Conservation (phyloP, 257 asterid genomes). For the Anisodus acutangulus region DNA sequence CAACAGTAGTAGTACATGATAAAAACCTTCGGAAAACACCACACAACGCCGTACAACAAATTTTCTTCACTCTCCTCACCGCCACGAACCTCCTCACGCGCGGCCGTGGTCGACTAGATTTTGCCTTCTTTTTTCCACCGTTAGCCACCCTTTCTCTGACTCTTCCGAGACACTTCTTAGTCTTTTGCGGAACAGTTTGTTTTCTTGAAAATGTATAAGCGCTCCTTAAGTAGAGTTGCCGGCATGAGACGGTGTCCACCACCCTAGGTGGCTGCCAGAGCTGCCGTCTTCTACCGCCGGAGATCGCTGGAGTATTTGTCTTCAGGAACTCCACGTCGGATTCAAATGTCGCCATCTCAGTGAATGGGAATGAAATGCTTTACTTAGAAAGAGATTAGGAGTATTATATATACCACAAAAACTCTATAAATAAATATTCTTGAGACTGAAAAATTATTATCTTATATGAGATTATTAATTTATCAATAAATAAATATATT, state of each 20-base stretch:
- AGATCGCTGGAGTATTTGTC: constrained; percentile 18
- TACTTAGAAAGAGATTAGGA: neutral
- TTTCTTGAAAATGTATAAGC: constrained; percentile 67
- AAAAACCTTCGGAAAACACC: constrained; percentile 57
- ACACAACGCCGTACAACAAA: constrained; percentile 49
- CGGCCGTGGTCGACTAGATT: constrained; percentile 29
- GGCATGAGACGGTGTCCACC: constrained; percentile 65
- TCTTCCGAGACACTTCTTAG: constrained; percentile 56
- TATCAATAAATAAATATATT: no score
- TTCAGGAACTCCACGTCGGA: constrained; percentile 45
- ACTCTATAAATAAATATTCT: no score
- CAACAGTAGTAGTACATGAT: constrained; percentile 55
- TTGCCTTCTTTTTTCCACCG: constrained; percentile 34
- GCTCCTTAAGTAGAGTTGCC: constrained; percentile 63
- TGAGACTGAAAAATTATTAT: no score
- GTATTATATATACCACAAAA: neutral
- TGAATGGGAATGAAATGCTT: neutral
- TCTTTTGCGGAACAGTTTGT: constrained; percentile 60
- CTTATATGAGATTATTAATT: no score
- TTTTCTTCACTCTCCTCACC: constrained; percentile 50
- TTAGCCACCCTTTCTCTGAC: constrained; percentile 50
- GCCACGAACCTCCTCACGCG: constrained; percentile 6
- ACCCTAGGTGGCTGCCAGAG: constrained; percentile 45
- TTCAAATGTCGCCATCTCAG: neutral
- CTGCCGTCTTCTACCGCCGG: constrained; percentile 46